phyloP scores from a whole-genome alignment of 345 rosid species.

The Dipteronia sinensis region DNA sequence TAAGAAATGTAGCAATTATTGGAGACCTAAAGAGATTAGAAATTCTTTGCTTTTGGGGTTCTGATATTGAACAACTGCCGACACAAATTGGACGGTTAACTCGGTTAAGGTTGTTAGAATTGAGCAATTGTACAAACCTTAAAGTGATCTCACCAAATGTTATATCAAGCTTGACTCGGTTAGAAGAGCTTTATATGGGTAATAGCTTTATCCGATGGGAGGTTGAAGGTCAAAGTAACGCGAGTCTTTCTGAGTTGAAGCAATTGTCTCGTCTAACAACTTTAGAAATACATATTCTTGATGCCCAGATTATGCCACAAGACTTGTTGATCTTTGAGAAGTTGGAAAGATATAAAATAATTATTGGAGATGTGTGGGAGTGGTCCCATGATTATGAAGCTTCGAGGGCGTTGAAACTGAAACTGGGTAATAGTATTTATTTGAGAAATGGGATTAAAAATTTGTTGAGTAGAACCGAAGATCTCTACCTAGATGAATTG shows the following conservation, averaged over 20 bases:
- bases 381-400: neutral
- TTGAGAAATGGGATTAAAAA: neutral
- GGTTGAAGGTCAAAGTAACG: slow-evolving; percentile 10
- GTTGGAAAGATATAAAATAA: neutral
- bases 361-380: neutral
- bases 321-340: neutral
- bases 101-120: slow-evolving; percentile 17
- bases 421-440: neutral
- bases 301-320: slow-evolving; percentile 9
- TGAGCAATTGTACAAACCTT: slow-evolving; percentile 20
- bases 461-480: slow-evolving; percentile 19
- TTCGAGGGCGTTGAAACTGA: slow-evolving; percentile 11
- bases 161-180: slow-evolving; percentile 6
- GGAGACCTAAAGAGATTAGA: slow-evolving; percentile 11
- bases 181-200: slow-evolving; percentile 32
- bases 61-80: slow-evolving; percentile 19
- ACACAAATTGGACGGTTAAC: slow-evolving; percentile 19
- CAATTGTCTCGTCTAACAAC: slow-evolving; percentile 10
- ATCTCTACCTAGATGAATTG: slow-evolving; percentile 15
- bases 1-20: neutral
- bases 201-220: slow-evolving; percentile 28
- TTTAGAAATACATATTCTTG: slow-evolving; percentile 1
- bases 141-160: slow-evolving; percentile 26
- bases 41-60: neutral
- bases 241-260: slow-evolving; percentile 29